These are phyloP conservation scores for Plasmodium knowlesi DNA, from an alignment of 169 alveolate species.

Conservation along the genomic window DNA sequence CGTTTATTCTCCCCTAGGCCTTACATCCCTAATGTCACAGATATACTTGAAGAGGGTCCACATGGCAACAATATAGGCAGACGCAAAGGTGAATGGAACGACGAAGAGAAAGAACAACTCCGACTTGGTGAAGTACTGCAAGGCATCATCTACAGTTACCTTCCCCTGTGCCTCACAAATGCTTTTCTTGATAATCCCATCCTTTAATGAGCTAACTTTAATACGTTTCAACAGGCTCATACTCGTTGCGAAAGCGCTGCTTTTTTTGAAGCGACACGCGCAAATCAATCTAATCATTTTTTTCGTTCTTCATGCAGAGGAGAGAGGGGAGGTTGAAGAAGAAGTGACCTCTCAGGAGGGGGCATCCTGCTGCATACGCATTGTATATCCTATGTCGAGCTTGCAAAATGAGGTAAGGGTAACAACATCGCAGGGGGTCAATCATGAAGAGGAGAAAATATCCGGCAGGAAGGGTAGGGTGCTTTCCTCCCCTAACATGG, in stretches of 20 bases:
- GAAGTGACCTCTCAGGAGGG: background rate
- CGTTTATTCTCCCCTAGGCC: background rate
- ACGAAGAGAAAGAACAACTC: conserved; percentile 47
- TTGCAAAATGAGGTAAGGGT: background rate
- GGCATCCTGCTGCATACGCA: background rate
- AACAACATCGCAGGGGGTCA: background rate
- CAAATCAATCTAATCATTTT: conserved; percentile 28
- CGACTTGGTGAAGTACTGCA: conserved; percentile 32
- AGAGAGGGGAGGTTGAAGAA: background rate
- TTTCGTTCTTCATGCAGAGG: background rate
- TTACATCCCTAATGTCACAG: conserved; percentile 53
- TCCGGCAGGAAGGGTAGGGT: background rate
- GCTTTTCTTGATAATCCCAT: background rate
- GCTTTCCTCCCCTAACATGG: background rate
- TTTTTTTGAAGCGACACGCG: conserved; percentile 20
- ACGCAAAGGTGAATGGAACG: conserved; percentile 46
- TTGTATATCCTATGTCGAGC: background rate
- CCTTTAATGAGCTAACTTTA: background rate
- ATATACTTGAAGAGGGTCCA: conserved; percentile 63
- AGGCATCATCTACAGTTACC: background rate
- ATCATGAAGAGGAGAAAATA: background rate
- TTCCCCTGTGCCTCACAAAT: background rate
- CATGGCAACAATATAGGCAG: conserved; percentile 20
- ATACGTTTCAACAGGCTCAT: background rate
- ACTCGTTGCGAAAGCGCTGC: background rate